Percentiles rank a stretch among this genome's conserved stretches.
Conservation (phyloP, 148 eudicot genomes). For the Euryodendron excelsum region DNA sequence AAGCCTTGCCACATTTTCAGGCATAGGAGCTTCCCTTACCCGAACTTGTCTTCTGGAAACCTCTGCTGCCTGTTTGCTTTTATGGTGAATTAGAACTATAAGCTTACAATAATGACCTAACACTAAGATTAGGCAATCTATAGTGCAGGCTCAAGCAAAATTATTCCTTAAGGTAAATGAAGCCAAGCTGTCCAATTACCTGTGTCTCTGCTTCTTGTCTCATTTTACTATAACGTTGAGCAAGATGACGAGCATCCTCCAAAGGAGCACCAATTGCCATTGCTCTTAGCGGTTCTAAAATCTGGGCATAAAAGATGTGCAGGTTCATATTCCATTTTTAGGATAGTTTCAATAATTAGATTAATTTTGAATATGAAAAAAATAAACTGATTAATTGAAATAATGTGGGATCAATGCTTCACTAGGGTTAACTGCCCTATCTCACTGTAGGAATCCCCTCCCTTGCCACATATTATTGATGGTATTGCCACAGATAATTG, state of each 20-base stretch:
- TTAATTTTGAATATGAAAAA: not conserved
- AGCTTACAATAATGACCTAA: conserved; percentile 8
- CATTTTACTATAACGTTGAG: conserved; percentile 95
- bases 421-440: not conserved
- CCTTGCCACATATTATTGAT: no score
- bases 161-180: conserved; percentile 3
- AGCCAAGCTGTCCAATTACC: conserved; percentile 41
- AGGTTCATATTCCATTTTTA: not conserved
- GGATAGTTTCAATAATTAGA: not conserved
- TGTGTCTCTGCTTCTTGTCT: conserved; percentile 97
- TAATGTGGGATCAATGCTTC: not conserved
- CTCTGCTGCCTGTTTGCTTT: conserved; percentile 85
- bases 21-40: conserved; percentile 84
- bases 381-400: not conserved
- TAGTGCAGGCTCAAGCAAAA: not conserved
- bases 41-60: conserved; percentile 82
- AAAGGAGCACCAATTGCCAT: conserved; percentile 76
- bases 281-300: conserved; percentile 90
- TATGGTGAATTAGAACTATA: conserved; percentile 19
- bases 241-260: conserved; percentile 99
- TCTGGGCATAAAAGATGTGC: conserved; percentile 32
- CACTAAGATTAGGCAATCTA: not conserved
- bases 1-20: conserved; percentile 84
- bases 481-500: not conserved
- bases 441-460: no score